These are phyloP conservation scores for Aspergillus uvarum DNA, from an alignment of 2,329 filamentous ascomycete genomes.

Conservation along the genomic window DNA sequence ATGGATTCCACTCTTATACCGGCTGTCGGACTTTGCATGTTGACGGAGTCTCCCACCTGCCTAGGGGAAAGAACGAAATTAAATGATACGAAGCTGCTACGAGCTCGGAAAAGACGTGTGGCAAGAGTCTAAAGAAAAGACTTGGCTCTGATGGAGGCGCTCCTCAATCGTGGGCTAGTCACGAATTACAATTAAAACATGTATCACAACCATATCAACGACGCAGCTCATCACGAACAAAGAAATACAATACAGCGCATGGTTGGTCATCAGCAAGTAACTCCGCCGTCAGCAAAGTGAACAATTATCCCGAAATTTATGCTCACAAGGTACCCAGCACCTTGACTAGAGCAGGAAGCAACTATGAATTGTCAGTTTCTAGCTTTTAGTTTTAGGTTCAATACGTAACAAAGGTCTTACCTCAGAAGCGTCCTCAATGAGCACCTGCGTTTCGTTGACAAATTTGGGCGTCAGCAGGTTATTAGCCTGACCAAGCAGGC, in stretches of 20 bases:
- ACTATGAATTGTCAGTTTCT: slow-evolving; percentile 22
- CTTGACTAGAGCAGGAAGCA: slow-evolving; percentile 31
- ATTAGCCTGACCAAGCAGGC: slow-evolving; percentile 20
- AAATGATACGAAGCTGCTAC: background rate
- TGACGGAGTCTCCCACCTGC: background rate
- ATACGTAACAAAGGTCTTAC: slow-evolving; percentile 19
- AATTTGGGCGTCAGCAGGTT: slow-evolving; percentile 22
- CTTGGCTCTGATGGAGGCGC: background rate
- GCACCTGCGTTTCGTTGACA: slow-evolving; percentile 29
- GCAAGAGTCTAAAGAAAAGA: background rate
- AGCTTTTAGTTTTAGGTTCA: slow-evolving; percentile 11
- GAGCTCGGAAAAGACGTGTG: background rate
- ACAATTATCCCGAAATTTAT: slow-evolving; percentile 14
- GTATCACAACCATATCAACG: background rate
- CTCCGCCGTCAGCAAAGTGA: slow-evolving; percentile 26
- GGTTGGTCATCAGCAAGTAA: slow-evolving; percentile 36
- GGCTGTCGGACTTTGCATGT: background rate
- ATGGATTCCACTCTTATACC: background rate
- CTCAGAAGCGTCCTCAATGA: slow-evolving; percentile 32
- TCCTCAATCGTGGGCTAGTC: background rate
- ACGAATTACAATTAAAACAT: slow-evolving; percentile 4
- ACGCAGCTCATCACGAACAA: slow-evolving; percentile 48
- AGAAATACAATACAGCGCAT: slow-evolving; percentile 20
- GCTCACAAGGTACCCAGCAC: slow-evolving; percentile 31
- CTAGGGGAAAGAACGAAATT: background rate